Evolutionary conservation across 2,329 filamentous ascomycete genomes (phyloP).

Genomic region (Akanthomyces uredinophilus): DNA sequence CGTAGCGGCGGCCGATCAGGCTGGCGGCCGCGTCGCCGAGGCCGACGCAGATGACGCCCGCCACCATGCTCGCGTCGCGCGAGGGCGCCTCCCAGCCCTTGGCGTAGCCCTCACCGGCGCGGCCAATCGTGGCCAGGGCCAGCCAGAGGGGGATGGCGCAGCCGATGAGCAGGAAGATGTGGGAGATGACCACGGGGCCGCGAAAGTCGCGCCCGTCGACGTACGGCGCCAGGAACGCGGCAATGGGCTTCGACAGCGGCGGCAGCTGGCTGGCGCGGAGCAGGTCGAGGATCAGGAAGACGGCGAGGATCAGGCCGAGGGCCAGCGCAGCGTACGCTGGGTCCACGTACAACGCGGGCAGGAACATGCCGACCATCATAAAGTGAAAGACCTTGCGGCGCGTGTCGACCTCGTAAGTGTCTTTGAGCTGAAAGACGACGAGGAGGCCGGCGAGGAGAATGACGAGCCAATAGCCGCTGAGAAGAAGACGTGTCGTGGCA

Average conservation of each 20-base stretch:
- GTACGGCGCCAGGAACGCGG: conserved; percentile 83
- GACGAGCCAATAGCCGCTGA: conserved; percentile 67
- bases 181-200: conserved; percentile 89
- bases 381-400: conserved; percentile 96
- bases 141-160: conserved; percentile 95
- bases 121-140: conserved; percentile 64
- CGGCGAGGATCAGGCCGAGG: conserved; percentile 69
- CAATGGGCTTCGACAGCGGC: conserved; percentile 79
- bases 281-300: conserved; percentile 85
- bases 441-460: conserved; percentile 68
- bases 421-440: conserved; percentile 68
- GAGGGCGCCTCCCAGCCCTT: conserved; percentile 69
- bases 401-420: conserved; percentile 86
- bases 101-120: conserved; percentile 51
- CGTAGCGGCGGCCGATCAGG: conserved; percentile 80
- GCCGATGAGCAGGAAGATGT: conserved; percentile 92
- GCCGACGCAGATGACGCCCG: conserved; percentile 89
- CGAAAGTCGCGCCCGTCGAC: conserved; percentile 90
- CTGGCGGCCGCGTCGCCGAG: conserved; percentile 92
- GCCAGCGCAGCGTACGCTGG: conserved; percentile 78
- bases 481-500: conserved; percentile 73
- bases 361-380: conserved; percentile 94
- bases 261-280: conserved; percentile 87
- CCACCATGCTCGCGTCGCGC: conserved; percentile 82
- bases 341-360: conserved; percentile 82